Base-by-base conservation (phyloP, 371 early-diverging fungal genomes). In the Rhizomucor pusillus region DNA sequence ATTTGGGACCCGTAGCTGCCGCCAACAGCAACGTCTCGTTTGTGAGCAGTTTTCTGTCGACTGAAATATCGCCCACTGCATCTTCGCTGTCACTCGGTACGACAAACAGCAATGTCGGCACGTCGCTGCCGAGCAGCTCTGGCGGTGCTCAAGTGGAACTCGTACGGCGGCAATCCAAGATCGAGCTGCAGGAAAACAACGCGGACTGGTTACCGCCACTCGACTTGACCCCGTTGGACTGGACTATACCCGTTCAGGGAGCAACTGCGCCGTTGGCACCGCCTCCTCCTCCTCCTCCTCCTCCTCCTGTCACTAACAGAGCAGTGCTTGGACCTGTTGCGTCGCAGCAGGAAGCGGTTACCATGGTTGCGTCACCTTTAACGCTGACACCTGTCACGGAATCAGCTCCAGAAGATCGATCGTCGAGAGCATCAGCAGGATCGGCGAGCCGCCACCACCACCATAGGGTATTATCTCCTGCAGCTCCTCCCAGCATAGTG, bases 221-320 rank as follows among this genome's bases (percentile, higher is more conserved):
- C 16, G 57, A 53, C 22, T 47, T 60, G 29, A 14, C 40, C 13
- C 55, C 55, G 14, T 45, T 51, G 50, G 61, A 60, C 19, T 55
- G 45, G 54, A 45, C 11, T 16, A 40, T 51, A 22, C 51, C 53
- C 3, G 18, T 35, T 50, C 14, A 39, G 39, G 13, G 37, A 35
- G 34, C 51, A 37, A 50, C 37, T 0, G 4, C 0, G 19, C 12
- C n/a, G 13, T 22, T 20, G 16, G n/a, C 22, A 20, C 16, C 24
- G 19, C 13, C 23, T 53, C 24, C 43, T n/a, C n/a, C n/a, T n/a
- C n/a, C n/a, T n/a, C n/a, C n/a, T n/a, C n/a, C n/a, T 39, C 11
- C 52, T 58, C 46, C 52, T 34, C 16, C 35, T 45, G 23, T 25
- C 20, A 54, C 22, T 13, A 33, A 47, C 9, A 5, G 54, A 46